Conservation (phyloP, 257 asterid genomes). For the Solanum pimpinellifolium region DNA sequence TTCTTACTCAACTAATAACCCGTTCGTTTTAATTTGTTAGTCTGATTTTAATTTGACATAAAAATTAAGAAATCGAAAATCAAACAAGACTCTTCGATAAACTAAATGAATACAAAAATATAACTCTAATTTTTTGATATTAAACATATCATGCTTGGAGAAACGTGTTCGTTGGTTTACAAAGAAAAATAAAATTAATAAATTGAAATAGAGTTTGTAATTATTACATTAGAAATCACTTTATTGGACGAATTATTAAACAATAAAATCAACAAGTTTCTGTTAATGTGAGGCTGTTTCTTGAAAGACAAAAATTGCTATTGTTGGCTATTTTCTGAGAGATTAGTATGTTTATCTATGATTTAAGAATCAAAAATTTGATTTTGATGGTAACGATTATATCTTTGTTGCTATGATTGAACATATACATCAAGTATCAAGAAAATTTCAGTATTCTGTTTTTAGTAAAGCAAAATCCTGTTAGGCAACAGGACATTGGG, state of each 20-base stretch:
- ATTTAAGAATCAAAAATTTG: background rate
- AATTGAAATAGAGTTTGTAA: background rate
- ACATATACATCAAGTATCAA: background rate
- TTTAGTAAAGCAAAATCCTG: background rate
- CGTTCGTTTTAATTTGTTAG: too few relatives aligned
- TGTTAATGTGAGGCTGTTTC: background rate
- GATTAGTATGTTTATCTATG: background rate
- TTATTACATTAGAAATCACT: background rate
- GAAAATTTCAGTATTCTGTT: background rate
- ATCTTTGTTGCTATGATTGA: background rate
- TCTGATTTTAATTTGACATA: background rate
- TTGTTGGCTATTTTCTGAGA: background rate
- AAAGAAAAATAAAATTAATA: too few relatives aligned
- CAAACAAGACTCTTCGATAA: too few relatives aligned
- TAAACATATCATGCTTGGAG: background rate
- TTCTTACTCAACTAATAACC: background rate
- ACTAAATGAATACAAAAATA: background rate
- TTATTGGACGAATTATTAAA: background rate
- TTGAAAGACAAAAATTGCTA: background rate
- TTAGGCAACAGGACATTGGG: background rate
- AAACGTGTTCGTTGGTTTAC: background rate
- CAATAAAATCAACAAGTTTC: background rate
- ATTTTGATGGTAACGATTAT: background rate
- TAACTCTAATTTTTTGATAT: background rate
- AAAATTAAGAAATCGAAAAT: background rate